Evolutionary conservation across 2,329 filamentous ascomycete genomes (phyloP).

Genomic region (Colletotrichum chlorophyti): DNA sequence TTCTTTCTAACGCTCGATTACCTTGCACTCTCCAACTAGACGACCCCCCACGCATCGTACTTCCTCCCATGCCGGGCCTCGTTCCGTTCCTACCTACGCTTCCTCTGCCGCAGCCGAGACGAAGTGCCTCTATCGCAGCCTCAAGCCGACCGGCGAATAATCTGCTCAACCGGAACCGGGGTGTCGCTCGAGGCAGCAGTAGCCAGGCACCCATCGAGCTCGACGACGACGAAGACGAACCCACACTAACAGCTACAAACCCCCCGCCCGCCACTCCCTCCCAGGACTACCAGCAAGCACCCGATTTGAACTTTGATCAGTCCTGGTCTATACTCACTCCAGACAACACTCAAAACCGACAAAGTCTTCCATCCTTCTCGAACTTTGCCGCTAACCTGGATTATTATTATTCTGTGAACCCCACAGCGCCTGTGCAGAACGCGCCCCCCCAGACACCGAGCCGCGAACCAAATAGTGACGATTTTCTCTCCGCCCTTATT

Average conservation of each 20-base stretch:
- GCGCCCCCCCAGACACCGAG: conserved; percentile 29
- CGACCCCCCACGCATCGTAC: neutral
- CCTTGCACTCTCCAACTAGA: neutral
- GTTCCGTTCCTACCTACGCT: conserved; percentile 22
- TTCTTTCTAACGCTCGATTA: conserved; percentile 6
- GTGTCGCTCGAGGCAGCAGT: conserved; percentile 17
- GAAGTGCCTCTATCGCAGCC: neutral
- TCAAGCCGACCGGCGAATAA: conserved; percentile 1
- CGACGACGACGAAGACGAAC: conserved; percentile 18
- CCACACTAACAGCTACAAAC: neutral
- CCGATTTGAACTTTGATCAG: neutral
- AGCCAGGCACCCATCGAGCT: conserved; percentile 23
- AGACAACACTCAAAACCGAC: neutral
- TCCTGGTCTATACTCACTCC: neutral
- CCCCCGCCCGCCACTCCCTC: conserved; percentile 4
- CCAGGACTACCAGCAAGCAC: neutral
- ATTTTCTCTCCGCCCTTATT: conserved; percentile 35
- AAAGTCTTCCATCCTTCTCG: conserved; percentile 18
- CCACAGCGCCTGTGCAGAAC: neutral
- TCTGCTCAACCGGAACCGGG: neutral
- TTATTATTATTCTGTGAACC: conserved; percentile 4
- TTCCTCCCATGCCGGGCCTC: conserved; percentile 24
- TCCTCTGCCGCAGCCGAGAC: conserved; percentile 15
- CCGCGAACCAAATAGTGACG: conserved; percentile 26
- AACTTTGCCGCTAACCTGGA: conserved; percentile 19